A percentile compares a stretch with the other conserved stretches of the same genome.
These are phyloP conservation scores for Phycomyces blakesleeanus DNA, from an alignment of 192 early-diverging fungal genomes.

Conservation along the genomic window DNA sequence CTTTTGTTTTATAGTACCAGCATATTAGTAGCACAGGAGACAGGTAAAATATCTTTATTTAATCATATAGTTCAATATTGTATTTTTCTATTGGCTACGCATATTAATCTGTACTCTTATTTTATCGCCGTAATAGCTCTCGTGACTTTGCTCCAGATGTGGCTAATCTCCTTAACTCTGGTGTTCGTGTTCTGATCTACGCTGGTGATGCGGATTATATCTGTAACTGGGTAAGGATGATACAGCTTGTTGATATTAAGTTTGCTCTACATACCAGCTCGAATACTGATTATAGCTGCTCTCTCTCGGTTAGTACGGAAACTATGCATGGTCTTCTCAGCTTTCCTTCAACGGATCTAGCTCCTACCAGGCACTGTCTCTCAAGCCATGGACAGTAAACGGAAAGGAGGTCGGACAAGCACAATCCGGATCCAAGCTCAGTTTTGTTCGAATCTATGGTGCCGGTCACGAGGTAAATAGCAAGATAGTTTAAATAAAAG, in stretches of 20 bases:
- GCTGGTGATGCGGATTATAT: slow-evolving; percentile 55
- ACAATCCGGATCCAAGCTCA: slow-evolving; percentile 36
- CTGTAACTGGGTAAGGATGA: slow-evolving; percentile 33
- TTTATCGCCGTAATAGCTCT: slow-evolving; percentile 82
- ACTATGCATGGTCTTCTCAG: slow-evolving; percentile 81
- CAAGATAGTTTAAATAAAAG: too few relatives aligned
- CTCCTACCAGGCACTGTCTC: slow-evolving; percentile 64
- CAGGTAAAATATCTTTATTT: too few relatives aligned
- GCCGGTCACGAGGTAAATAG: slow-evolving; percentile 79
- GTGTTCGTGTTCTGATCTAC: slow-evolving; percentile 84
- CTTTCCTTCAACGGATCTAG: slow-evolving; percentile 74
- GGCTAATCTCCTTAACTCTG: slow-evolving; percentile 76
- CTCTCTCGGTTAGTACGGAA: slow-evolving; percentile 37
- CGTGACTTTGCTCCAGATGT: slow-evolving; percentile 67
- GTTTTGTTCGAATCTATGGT: slow-evolving; percentile 84
- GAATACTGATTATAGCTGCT: too few relatives aligned
- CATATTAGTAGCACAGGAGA: too few relatives aligned
- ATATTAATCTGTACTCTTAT: too few relatives aligned
- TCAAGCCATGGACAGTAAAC: slow-evolving; percentile 60
- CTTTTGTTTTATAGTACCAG: too few relatives aligned
- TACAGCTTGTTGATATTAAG: too few relatives aligned
- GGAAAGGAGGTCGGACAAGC: slow-evolving; percentile 54
- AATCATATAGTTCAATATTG: too few relatives aligned
- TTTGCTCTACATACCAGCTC: too few relatives aligned
- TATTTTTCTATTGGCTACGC: too few relatives aligned